Evolutionary conservation across 352 stramenopile species (phyloP).

Genomic region (Phytophthora cactorum): DNA sequence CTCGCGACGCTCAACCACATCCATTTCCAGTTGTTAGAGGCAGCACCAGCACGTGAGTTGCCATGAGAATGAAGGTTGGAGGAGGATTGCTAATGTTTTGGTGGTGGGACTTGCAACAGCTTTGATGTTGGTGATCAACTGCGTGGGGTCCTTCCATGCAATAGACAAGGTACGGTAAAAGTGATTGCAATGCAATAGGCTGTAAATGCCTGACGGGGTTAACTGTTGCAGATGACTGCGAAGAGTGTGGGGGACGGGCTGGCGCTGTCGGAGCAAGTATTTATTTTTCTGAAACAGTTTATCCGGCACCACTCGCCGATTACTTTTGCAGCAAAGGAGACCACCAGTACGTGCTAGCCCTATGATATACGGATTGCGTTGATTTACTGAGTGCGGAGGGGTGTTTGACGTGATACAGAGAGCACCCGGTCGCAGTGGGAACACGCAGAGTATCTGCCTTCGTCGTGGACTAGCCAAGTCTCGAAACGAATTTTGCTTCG

Average conservation of each 20-base stretch:
- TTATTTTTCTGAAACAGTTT: constrained; percentile 73
- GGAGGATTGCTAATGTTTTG: constrained; percentile 8
- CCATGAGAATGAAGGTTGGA: background rate
- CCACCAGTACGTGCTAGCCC: constrained; percentile 26
- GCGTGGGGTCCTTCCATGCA: constrained; percentile 64
- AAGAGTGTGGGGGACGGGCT: constrained; percentile 60
- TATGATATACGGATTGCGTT: background rate
- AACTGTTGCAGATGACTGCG: constrained; percentile 45
- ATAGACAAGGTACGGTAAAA: constrained; percentile 62
- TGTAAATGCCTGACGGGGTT: background rate
- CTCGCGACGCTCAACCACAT: constrained; percentile 77
- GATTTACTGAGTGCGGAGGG: background rate
- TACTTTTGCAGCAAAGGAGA: constrained; percentile 62
- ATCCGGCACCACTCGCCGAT: constrained; percentile 75
- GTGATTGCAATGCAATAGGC: background rate
- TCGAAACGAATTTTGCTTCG: constrained; percentile 69
- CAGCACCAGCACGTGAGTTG: constrained; percentile 48
- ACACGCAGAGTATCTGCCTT: constrained; percentile 58
- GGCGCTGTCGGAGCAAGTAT: constrained; percentile 67
- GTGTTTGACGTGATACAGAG: constrained; percentile 17
- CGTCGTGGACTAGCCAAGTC: constrained; percentile 71
- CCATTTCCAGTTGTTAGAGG: constrained; percentile 66
- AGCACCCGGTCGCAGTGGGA: constrained; percentile 48
- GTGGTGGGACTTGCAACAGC: constrained; percentile 30
- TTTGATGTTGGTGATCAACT: constrained; percentile 66